Percentiles rank a stretch among this genome's conserved stretches.
These are phyloP conservation scores for Pulveroboletus ravenelii DNA, from an alignment of 768 basidiomycete genomes.

Conservation along the genomic window DNA sequence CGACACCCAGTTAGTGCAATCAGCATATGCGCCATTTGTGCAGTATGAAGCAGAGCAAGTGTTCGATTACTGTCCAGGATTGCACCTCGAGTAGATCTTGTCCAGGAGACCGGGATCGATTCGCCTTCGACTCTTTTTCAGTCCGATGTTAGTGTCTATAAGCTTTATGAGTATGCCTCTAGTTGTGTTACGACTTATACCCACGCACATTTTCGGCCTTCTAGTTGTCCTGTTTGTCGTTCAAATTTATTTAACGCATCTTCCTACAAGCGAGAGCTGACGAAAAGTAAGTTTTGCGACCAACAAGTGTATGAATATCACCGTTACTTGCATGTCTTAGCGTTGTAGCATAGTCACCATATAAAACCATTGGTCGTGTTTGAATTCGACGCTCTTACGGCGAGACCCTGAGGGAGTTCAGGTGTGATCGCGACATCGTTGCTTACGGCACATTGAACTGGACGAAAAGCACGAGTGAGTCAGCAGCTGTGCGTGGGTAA, in stretches of 20 bases:
- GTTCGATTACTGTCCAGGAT: conserved; percentile 29
- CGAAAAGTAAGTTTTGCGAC: conserved; percentile 9
- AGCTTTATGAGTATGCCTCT: conserved; percentile 11
- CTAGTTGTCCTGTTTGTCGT: background rate
- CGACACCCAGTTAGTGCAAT: conserved; percentile 20
- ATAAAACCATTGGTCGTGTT: conserved; percentile 9
- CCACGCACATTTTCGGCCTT: conserved; percentile 4
- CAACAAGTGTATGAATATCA: conserved; percentile 1
- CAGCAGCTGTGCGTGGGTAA: conserved; percentile 17
- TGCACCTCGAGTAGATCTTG: conserved; percentile 20
- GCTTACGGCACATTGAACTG: too few species aligned
- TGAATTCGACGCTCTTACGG: too few species aligned
- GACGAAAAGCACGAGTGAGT: background rate
- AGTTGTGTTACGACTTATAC: conserved; percentile 14
- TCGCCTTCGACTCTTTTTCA: background rate
- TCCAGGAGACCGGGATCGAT: background rate
- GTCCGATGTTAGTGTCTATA: conserved; percentile 1
- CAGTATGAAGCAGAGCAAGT: conserved; percentile 22
- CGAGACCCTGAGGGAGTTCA: too few species aligned
- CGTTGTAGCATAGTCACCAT: conserved; percentile 25
- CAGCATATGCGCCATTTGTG: conserved; percentile 30
- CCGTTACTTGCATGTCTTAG: conserved; percentile 9
- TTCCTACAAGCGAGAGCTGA: conserved; percentile 1
- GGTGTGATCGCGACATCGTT: too few species aligned
- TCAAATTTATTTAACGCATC: conserved; percentile 2